These are phyloP conservation scores for Wickerhamomyces xylosicus DNA, from an alignment of 805 yeast species.

Conservation along the genomic window DNA sequence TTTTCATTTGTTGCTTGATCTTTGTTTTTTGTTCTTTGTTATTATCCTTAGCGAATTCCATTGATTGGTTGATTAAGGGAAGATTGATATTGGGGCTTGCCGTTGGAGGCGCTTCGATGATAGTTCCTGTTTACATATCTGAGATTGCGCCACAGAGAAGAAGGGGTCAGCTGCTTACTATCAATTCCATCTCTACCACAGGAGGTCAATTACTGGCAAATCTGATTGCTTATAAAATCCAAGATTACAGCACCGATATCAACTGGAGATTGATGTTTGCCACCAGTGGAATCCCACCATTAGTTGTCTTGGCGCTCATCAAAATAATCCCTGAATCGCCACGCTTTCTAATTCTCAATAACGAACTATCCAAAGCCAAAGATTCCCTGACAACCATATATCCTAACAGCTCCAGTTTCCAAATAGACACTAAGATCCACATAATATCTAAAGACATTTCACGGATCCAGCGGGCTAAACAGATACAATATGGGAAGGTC, in stretches of 20 bases:
- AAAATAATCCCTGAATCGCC: constrained; percentile 44
- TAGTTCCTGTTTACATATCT: constrained; percentile 49
- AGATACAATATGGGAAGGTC: constrained; percentile 1
- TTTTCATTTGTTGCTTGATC: constrained; percentile 33
- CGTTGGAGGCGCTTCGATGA: constrained; percentile 62
- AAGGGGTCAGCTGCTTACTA: constrained; percentile 28
- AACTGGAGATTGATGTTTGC: constrained; percentile 31
- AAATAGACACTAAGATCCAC: constrained; percentile 34
- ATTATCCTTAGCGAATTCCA: constrained; percentile 30
- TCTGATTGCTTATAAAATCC: constrained; percentile 25
- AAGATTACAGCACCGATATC: constrained; percentile 12
- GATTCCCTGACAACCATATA: constrained; percentile 33
- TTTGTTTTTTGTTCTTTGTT: constrained; percentile 39
- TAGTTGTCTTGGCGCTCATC: constrained; percentile 24
- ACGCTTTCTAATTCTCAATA: constrained; percentile 28
- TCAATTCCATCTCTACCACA: constrained; percentile 35
- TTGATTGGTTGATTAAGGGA: constrained; percentile 38
- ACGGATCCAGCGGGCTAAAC: constrained; percentile 3
- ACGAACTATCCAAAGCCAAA: constrained; percentile 25
- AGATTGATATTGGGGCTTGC: constrained; percentile 61
- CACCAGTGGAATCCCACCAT: constrained; percentile 32
- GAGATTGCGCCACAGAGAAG: constrained; percentile 36
- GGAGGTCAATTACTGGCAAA: constrained; percentile 40
- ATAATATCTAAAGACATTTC: constrained; percentile 34
- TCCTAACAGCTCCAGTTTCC: constrained; percentile 30